Evolutionary conservation across 352 stramenopile genomes (phyloP), one percentile per base, ranked within the genome.

Genomic region (Aphanomyces cochlioides): DNA sequence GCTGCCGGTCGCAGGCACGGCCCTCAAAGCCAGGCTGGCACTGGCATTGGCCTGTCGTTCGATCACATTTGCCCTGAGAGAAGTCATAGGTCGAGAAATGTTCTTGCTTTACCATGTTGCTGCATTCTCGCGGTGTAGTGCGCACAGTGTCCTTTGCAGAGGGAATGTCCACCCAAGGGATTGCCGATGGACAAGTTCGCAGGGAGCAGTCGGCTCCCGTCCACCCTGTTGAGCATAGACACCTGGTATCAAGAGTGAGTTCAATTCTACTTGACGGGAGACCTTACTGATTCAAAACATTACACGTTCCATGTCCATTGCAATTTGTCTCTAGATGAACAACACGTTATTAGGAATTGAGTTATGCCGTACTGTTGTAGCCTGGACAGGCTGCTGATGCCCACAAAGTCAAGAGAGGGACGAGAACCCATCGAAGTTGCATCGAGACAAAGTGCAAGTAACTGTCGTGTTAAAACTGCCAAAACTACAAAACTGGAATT

Each of bases 201-300:
- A 78, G 72, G 57, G 78, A 83, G 80, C 94, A 98, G 76, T 97
- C 92, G 71, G 87, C 90, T 47, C 90, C 90, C 21, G 77, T 82
- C 77, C 94, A 98, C 5, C 90, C 89, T 0, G 79, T 74, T 70
- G 86, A 89, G 73, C 90, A 98, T 0, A 78, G 72, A 69, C 90
- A 98, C 41, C 91, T 96, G 28, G 28, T 28, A 28, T 28, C 28
- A 28, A 28, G 28, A 2, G 28, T 28, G 28, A 28, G 28, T 2
- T 28, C 28, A 28, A 28, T 28, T 28, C 0, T 28, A 28, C 28
- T 28, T 28, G 28, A 28, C 28, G 28, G 28, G 28, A 28, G 58
- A n/a, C 56, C 77, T 53, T 41, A 91, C 83, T 71, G 87, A 74
- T 92, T 92, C 65, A 75, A 72, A 19, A 56, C 71, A 19, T 66